Evolutionary conservation across 768 basidiomycete genomes (phyloP).

Genomic region (Suillus subaureus): DNA sequence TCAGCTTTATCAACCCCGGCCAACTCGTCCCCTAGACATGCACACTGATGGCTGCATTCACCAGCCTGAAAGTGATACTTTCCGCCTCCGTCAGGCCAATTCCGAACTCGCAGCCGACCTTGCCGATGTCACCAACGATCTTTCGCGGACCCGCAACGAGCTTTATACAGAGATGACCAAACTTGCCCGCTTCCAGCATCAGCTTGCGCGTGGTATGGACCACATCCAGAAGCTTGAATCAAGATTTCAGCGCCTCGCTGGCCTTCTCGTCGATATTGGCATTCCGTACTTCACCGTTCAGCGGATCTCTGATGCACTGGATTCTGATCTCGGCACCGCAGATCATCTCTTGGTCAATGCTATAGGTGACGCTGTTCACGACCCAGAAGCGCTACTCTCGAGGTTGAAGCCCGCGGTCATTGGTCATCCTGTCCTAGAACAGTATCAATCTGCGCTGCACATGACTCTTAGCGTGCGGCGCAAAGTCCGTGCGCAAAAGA

Average conservation of each 20-base stretch:
- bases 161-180: slow-evolving; percentile 32
- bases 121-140: slow-evolving; percentile 28
- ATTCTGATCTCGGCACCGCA: slow-evolving; percentile 32
- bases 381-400: slow-evolving; percentile 44
- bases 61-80: slow-evolving; percentile 2
- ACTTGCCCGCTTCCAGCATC: slow-evolving; percentile 30
- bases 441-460: slow-evolving; percentile 49
- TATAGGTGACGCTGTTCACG: slow-evolving; percentile 43
- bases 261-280: slow-evolving; percentile 30
- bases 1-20: slow-evolving; percentile 22
- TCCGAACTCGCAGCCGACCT: slow-evolving; percentile 29
- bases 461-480: slow-evolving; percentile 46
- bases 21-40: slow-evolving; percentile 9
- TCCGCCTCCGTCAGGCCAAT: slow-evolving; percentile 18
- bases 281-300: slow-evolving; percentile 27
- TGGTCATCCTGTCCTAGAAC: slow-evolving; percentile 40
- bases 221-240: slow-evolving; percentile 31
- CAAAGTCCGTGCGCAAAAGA: slow-evolving; percentile 46
- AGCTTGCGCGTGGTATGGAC: slow-evolving; percentile 22
- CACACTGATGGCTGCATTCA: slow-evolving; percentile 10
- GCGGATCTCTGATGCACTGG: slow-evolving; percentile 22
- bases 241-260: slow-evolving; percentile 24
- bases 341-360: slow-evolving; percentile 47
- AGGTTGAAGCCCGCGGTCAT: slow-evolving; percentile 39
- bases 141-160: slow-evolving; percentile 30